These are phyloP conservation scores for Torulaspora pretoriensis DNA, from an alignment of 1,139 yeast genomes.

Conservation along the genomic window DNA sequence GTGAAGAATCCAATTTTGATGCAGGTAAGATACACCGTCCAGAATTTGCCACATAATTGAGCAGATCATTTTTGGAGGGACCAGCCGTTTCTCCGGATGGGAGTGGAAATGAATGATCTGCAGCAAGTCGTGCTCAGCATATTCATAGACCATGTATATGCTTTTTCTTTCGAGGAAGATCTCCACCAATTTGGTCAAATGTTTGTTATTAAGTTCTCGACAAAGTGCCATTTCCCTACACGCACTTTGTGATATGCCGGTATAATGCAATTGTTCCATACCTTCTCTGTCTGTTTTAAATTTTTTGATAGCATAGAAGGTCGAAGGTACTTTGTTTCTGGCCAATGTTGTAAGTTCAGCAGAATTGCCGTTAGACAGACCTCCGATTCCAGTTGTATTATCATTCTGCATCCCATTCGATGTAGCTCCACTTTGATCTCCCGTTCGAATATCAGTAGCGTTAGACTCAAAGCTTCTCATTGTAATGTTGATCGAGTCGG, in stretches of 20 bases:
- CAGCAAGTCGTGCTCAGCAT: constrained; percentile 89
- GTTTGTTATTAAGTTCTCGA: constrained; percentile 75
- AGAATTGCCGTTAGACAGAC: neutral
- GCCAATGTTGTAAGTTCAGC: constrained; percentile 5
- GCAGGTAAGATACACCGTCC: constrained; percentile 86
- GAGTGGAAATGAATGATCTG: constrained; percentile 93
- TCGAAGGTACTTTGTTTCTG: constrained; percentile 22
- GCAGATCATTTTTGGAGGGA: constrained; percentile 72
- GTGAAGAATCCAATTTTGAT: constrained; percentile 93
- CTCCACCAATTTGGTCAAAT: constrained; percentile 75
- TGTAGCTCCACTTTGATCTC: constrained; percentile 2
- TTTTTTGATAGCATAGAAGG: constrained; percentile 79
- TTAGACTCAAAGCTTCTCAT: constrained; percentile 7
- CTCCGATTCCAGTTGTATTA: constrained; percentile 7
- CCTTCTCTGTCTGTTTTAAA: constrained; percentile 94
- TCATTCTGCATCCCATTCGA: constrained; percentile 2
- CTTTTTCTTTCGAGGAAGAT: constrained; percentile 86
- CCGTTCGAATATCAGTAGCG: constrained; percentile 4
- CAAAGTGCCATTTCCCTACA: constrained; percentile 95
- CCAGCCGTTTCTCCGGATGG: constrained; percentile 76
- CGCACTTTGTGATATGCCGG: constrained; percentile 95
- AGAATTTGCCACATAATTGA: constrained; percentile 88
- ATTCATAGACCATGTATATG: constrained; percentile 92
- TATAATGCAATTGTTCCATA: constrained; percentile 75
- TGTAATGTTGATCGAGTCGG: neutral